Evolutionary conservation across 306 rosid species (phyloP), one percentile per base, ranked within the genome.

Genomic region (Vigna reflexopilosa): DNA sequence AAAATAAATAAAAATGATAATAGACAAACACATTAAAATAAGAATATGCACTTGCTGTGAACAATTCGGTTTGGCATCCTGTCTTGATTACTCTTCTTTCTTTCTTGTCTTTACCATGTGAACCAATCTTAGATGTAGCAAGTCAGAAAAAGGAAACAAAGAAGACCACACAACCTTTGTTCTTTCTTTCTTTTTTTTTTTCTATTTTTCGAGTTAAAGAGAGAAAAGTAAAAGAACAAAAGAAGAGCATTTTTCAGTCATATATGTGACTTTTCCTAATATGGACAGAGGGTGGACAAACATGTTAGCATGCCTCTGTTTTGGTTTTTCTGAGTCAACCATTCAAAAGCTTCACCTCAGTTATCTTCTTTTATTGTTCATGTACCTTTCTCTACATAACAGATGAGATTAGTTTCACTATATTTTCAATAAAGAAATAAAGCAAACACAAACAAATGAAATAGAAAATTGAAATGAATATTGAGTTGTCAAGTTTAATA

Each of bases 161-260:
- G 1, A 67, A 72, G 42, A 54, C 75, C 67, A 59, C 68, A 51
- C 59, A 63, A 2, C 30, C 4, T 55, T 59, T 70, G n/a, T 30
- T 30, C 48, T 45, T 17, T 71, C 16, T 70, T 70, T 76, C 1
- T 17, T 49, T 72, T 75, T 62, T 62, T 72, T 63, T 63, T 20
- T 20, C 47, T 30, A 70, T 78, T 59, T 68, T 70, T 45, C 49
- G 28, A 38, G 38, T 80, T 64, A 72, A 80, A 73, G 59, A 42
- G 74, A 52, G 20, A 73, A 80, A 80, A 64, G 83, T 40, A 63
- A 72, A 54, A 51, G n/a, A 50, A 50, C 14, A 63, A 64, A 73
- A 45, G 75, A 30, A 34, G 10, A 19, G 9, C 17, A 65, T 54
- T 51, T 30, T 71, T 38, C 19, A 63, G 73, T 54, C 49, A 36